Conservation (phyloP, 2,329 filamentous ascomycete species). For the Chaetomium olivaceum region DNA sequence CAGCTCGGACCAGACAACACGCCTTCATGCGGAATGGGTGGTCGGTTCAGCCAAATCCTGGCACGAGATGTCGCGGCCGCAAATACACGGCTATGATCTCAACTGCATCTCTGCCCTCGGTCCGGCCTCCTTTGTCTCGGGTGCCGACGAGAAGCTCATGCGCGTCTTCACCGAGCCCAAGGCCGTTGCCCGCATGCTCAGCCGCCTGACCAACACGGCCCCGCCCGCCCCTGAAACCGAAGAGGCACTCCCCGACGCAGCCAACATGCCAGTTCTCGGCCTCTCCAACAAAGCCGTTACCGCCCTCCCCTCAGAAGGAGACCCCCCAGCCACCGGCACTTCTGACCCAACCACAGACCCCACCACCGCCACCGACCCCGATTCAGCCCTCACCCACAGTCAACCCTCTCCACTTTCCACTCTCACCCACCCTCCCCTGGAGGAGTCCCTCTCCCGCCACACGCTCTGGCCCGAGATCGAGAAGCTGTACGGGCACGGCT, state of each 20-base stretch:
- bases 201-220: slow-evolving; percentile 63
- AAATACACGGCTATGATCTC: slow-evolving; percentile 97
- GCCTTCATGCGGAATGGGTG: slow-evolving; percentile 80
- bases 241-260: slow-evolving; percentile 70
- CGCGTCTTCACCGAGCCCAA: slow-evolving; percentile 90
- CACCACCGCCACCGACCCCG: slow-evolving; percentile 48
- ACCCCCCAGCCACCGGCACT: slow-evolving; percentile 37
- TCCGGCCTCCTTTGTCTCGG: slow-evolving; percentile 79
- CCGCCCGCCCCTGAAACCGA: slow-evolving; percentile 38
- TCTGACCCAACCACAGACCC: slow-evolving; percentile 50
- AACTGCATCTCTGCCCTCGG: slow-evolving; percentile 86
- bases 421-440: slow-evolving; percentile 73
- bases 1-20: slow-evolving; percentile 87
- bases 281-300: slow-evolving; percentile 93
- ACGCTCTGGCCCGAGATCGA: slow-evolving; percentile 95
- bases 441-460: slow-evolving; percentile 85
- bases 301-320: slow-evolving; percentile 51
- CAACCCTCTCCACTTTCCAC: slow-evolving; percentile 62
- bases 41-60: slow-evolving; percentile 47
- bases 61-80: slow-evolving; percentile 94
- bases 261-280: slow-evolving; percentile 91
- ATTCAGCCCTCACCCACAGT: slow-evolving; percentile 56
- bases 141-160: slow-evolving; percentile 96
- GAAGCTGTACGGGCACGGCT: slow-evolving; percentile 96
- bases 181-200: slow-evolving; percentile 74